Conservation (phyloP, 257 asterid species). For the Solanum ossicruentum region DNA sequence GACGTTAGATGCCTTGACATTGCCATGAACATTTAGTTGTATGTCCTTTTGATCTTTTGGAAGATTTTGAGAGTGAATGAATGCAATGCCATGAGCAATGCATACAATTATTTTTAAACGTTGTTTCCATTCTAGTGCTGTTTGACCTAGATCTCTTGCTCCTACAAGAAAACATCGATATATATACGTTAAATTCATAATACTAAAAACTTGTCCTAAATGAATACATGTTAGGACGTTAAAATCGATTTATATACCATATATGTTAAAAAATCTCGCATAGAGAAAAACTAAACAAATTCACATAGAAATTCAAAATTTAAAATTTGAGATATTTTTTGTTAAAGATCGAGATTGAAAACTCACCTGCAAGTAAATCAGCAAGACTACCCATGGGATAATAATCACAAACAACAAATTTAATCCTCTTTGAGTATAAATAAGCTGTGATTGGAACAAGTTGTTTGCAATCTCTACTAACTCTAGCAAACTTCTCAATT, state of each 20-base stretch:
- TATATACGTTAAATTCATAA: neutral
- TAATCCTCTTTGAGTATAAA: conserved; percentile 49
- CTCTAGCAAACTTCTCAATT: conserved; percentile 16
- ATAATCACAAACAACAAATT: conserved; percentile 38
- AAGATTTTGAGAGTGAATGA: conserved; percentile 32
- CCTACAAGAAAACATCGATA: neutral
- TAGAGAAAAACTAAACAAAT: too few relatives aligned
- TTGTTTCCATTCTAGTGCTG: conserved; percentile 36
- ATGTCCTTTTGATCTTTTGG: conserved; percentile 16
- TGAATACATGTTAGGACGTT: too few relatives aligned
- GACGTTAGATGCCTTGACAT: conserved; percentile 43
- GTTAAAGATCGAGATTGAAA: neutral
- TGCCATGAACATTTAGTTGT: conserved; percentile 40
- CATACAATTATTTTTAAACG: conserved; percentile 17
- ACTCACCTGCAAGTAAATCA: conserved; percentile 39
- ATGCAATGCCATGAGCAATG: conserved; percentile 33
- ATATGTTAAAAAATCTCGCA: too few relatives aligned
- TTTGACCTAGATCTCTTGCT: conserved; percentile 38
- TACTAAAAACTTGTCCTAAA: too few relatives aligned
- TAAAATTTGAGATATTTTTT: neutral
- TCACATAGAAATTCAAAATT: neutral
- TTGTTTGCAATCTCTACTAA: conserved; percentile 20
- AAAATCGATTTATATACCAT: too few relatives aligned
- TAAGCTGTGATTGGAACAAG: conserved; percentile 41
- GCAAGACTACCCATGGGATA: conserved; percentile 62